A percentile compares a stretch with the other conserved stretches of the same genome.
Conservation (phyloP, 1,139 yeast species). For the Geotrichum candidum region DNA sequence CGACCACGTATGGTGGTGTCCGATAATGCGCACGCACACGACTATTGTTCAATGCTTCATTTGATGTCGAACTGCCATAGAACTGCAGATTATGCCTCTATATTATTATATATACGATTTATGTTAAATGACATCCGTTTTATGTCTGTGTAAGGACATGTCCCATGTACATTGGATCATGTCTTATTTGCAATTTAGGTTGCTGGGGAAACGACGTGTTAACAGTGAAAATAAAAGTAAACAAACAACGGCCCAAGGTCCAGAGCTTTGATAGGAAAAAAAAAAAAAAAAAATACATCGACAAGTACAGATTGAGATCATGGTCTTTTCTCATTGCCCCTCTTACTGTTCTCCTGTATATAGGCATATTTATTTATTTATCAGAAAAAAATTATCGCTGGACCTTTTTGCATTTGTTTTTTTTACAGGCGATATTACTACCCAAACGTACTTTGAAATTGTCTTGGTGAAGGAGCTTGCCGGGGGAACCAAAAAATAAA, state of each 20-base stretch:
- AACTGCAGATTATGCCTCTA: neutral
- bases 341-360: too few species aligned
- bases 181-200: neutral
- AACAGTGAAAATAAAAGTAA: neutral
- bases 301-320: neutral
- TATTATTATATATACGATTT: neutral
- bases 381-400: too few species aligned
- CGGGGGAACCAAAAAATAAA: neutral
- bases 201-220: neutral
- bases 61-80: neutral
- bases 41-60: neutral
- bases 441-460: too few species aligned
- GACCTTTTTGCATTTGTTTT: too few species aligned
- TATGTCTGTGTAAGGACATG: neutral
- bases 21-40: neutral
- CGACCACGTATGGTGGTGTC: constrained; percentile 1
- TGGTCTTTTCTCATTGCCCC: neutral
- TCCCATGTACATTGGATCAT: neutral
- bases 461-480: too few species aligned
- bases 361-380: too few species aligned
- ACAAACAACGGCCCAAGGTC: neutral
- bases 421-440: too few species aligned
- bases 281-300: neutral
- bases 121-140: neutral
- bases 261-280: neutral